Evolutionary conservation across 345 rosid genomes (phyloP).

Genomic region (Murraya paniculata): DNA sequence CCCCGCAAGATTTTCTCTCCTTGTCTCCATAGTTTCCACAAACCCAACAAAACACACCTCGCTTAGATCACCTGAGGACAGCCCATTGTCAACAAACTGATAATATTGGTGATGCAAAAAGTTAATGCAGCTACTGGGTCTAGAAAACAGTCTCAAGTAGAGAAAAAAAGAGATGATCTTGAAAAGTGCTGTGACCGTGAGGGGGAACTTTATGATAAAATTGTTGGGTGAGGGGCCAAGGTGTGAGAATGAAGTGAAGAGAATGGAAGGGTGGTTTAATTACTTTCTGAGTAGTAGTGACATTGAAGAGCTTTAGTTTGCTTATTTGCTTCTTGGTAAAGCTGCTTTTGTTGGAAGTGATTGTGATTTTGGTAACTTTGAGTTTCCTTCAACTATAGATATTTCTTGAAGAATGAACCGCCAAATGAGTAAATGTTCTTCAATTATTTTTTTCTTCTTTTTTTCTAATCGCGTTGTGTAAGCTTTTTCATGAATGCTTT

Average conservation of each 20-base stretch:
- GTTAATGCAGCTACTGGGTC: constrained; percentile 34
- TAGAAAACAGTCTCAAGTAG: constrained; percentile 14
- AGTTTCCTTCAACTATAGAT: constrained; percentile 45
- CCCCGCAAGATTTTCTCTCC: too few relatives aligned
- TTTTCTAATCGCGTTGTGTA: background rate
- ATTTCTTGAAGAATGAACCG: constrained; percentile 41
- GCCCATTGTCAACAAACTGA: too few relatives aligned
- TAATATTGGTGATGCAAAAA: too few relatives aligned
- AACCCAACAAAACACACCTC: too few relatives aligned
- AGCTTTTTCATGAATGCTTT: background rate
- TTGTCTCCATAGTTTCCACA: too few relatives aligned
- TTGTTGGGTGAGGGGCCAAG: background rate
- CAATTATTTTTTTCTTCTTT: background rate
- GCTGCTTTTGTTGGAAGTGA: constrained; percentile 31
- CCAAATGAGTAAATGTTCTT: constrained; percentile 24
- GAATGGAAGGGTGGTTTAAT: constrained; percentile 36
- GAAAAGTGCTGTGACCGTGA: constrained; percentile 19
- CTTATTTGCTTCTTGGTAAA: constrained; percentile 48
- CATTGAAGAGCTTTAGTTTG: constrained; percentile 41
- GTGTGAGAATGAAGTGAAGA: constrained; percentile 28
- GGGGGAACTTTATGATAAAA: constrained; percentile 15
- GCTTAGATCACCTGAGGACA: too few relatives aligned
- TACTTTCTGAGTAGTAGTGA: constrained; percentile 22
- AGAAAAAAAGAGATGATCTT: constrained; percentile 13
- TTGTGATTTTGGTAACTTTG: constrained; percentile 26